phyloP scores from a whole-genome alignment of 2,329 filamentous ascomycete species.

The Colletotrichum sp. region DNA sequence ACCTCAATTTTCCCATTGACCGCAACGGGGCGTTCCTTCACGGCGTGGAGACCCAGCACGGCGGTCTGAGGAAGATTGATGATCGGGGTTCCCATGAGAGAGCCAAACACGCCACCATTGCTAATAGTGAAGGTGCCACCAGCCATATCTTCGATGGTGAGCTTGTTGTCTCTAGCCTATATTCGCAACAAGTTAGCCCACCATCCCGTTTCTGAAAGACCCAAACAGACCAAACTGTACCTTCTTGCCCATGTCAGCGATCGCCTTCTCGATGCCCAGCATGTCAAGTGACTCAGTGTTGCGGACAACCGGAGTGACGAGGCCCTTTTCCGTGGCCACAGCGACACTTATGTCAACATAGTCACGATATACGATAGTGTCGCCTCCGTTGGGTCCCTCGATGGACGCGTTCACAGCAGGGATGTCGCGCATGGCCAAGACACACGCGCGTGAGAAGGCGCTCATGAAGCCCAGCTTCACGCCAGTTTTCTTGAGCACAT shows the following conservation, averaged over 20 bases:
- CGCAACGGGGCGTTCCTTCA: conserved; percentile 90
- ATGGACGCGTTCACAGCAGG: conserved; percentile 96
- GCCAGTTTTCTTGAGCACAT: conserved; percentile 92
- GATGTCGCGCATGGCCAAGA: conserved; percentile 94
- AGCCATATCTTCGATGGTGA: conserved; percentile 99
- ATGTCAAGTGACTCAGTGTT: conserved; percentile 91
- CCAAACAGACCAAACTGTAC: conserved; percentile 48
- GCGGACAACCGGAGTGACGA: conserved; percentile 95
- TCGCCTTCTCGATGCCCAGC: conserved; percentile 86
- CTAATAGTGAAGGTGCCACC: conserved; percentile 98
- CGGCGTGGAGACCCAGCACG: conserved; percentile 91
- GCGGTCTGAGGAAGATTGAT: conserved; percentile 96
- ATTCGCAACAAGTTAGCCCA: conserved; percentile 8
- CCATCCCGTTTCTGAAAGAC: background rate
- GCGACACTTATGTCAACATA: conserved; percentile 98
- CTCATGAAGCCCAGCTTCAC: conserved; percentile 99
- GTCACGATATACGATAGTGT: conserved; percentile 97
- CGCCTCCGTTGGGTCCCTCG: conserved; percentile 90
- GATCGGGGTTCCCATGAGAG: conserved; percentile 96
- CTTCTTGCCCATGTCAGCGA: conserved; percentile 96
- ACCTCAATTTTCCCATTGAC: conserved; percentile 95
- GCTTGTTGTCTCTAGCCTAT: conserved; percentile 90
- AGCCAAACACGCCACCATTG: conserved; percentile 97
- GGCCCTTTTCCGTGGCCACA: conserved; percentile 95
- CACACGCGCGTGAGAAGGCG: conserved; percentile 88